Evolutionary conservation across 257 asterid species (phyloP), one percentile per base, ranked within the genome.

Genomic region (Paraleonurus japonicus): DNA sequence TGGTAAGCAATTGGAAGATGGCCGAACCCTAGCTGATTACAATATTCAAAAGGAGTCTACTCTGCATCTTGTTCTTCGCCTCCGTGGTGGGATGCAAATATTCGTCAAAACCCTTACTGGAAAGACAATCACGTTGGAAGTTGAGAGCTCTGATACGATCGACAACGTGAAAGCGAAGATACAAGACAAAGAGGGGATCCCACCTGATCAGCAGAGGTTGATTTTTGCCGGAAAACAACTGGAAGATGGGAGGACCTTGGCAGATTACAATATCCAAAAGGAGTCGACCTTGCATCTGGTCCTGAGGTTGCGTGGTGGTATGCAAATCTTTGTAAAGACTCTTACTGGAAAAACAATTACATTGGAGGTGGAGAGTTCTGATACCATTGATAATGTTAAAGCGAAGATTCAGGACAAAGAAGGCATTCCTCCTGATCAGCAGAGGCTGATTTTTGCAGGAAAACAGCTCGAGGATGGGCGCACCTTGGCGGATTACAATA

Each of bases 61-160:
- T 0, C n/a, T 75, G 7, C 79, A 75, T 22, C n/a, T 74, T 1
- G 74, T 74, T 10, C 20, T 74, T 0, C 9, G 77, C 4, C 71
- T 59, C 4, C 69, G 78, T 4, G 78, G 78, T 3, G 78, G 78
- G 2, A 74, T 74, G 78, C 78, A 74, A 16, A 74, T 74, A 1
- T 67, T 74, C 28, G 78, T 74, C 24, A 74, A 74, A 23, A 74
- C 78, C 2, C 45, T 67, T 0, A 74, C 78, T 3, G 74, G 78
- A 2, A 75, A 75, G 70, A 75, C 75, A 4, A 75, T 75, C 27
- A 60, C 79, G 1, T 63, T 75, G 3, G 79, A 75, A 12, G 79
- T 75, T 0, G 79, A 75, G 59, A 75, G 79, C 26, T 75, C 75
- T 0, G 79, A 75, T 2, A 75, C 75, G 1, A 68, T 75, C 15